Percentiles rank a stretch among this genome's conserved stretches.
Evolutionary conservation across 495 filamentous ascomycete genomes (phyloP).

Genomic region (Aspergillus indologenus): DNA sequence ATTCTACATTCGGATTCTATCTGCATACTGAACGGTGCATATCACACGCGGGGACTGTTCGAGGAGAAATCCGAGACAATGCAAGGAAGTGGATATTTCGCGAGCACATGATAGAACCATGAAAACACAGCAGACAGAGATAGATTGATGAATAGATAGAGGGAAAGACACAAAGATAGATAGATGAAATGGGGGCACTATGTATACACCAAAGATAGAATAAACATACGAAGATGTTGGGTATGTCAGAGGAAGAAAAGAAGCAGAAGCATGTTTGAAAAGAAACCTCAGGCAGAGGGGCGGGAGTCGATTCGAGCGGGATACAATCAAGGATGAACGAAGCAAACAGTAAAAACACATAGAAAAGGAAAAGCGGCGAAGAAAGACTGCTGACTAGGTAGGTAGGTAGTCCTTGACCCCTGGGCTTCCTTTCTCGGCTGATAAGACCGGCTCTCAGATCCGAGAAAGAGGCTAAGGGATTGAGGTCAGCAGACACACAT

Average conservation of each 20-base stretch:
- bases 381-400: not conserved
- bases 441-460: not conserved
- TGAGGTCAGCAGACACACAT: not conserved
- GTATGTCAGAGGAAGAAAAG: conserved; percentile 18
- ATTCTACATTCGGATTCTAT: not conserved
- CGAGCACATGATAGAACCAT: no score
- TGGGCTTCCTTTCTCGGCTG: not conserved
- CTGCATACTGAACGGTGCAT: not conserved
- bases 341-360: not conserved
- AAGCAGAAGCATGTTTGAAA: conserved; percentile 18
- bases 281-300: not conserved
- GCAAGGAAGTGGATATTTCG: not conserved
- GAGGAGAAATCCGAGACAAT: not conserved
- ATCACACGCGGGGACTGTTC: not conserved
- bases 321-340: not conserved
- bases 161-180: not conserved
- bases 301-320: not conserved
- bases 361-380: not conserved
- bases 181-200: not conserved
- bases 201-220: conserved; percentile 12
- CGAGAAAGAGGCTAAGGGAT: not conserved
- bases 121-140: no score
- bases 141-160: not conserved
- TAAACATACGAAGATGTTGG: conserved; percentile 22
- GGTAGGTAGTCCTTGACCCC: not conserved